Conservation (phyloP, 495 filamentous ascomycete genomes). For the Neurospora hispaniola region DNA sequence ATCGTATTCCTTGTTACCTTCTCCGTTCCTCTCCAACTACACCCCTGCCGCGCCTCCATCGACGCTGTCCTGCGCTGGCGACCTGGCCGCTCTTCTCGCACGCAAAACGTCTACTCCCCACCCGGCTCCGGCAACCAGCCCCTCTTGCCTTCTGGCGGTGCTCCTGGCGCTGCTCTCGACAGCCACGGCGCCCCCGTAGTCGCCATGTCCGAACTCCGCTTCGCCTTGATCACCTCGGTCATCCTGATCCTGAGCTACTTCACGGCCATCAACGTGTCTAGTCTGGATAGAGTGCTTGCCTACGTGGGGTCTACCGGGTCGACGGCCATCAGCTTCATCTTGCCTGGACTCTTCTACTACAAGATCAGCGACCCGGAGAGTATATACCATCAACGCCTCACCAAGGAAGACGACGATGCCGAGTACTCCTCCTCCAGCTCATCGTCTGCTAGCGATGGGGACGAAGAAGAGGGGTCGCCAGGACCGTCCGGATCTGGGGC, state of each 20-base stretch:
- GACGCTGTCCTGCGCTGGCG: slow-evolving; percentile 92
- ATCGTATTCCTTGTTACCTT: slow-evolving; percentile 97
- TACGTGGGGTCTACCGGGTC: slow-evolving; percentile 93
- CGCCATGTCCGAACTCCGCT: slow-evolving; percentile 73
- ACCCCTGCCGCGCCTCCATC: slow-evolving; percentile 86
- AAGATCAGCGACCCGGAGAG: slow-evolving; percentile 87
- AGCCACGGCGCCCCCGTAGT: slow-evolving; percentile 32
- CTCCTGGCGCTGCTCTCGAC: slow-evolving; percentile 9
- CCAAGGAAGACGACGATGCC: slow-evolving; percentile 80
- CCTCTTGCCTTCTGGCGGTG: slow-evolving; percentile 25
- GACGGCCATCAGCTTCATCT: slow-evolving; percentile 91
- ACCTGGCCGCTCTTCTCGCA: slow-evolving; percentile 76
- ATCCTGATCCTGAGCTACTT: slow-evolving; percentile 79
- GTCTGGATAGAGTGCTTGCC: slow-evolving; percentile 79
- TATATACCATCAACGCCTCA: slow-evolving; percentile 66
- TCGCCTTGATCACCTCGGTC: slow-evolving; percentile 76
- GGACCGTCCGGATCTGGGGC: slow-evolving; percentile 23
- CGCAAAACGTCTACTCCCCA: slow-evolving; percentile 28
- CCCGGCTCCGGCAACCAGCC: slow-evolving; percentile 30
- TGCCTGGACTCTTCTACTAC: slow-evolving; percentile 95
- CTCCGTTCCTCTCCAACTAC: slow-evolving; percentile 88
- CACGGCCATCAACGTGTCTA: slow-evolving; percentile 82
- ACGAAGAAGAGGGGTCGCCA: slow-evolving; percentile 2
- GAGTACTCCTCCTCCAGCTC: slow-evolving; percentile 21
- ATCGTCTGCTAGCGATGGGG: slow-evolving; percentile 33